Conservation (phyloP, 441 rosid species). For the Mallotus japonicus region DNA sequence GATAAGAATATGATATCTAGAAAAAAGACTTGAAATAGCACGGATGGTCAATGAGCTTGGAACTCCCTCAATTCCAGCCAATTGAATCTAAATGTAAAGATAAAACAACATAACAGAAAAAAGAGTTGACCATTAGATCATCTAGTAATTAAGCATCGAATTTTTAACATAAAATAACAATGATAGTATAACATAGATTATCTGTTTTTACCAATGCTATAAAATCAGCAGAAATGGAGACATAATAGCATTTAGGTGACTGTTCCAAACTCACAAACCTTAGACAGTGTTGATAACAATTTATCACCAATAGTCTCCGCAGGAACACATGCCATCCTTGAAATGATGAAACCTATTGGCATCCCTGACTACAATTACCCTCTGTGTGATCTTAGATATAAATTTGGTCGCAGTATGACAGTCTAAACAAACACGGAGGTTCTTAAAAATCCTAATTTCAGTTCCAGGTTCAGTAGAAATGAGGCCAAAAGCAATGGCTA, state of each 20-base stretch:
- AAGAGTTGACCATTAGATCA: not conserved
- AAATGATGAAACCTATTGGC: constrained; percentile 83
- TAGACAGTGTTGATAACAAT: not conserved
- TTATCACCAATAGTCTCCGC: constrained; percentile 75
- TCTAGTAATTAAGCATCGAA: constrained; percentile 5
- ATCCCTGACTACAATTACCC: constrained; percentile 73
- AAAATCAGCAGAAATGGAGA: constrained; percentile 9
- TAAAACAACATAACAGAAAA: constrained; percentile 1
- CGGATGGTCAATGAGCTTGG: not conserved
- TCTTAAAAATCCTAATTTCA: constrained; percentile 72
- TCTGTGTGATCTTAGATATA: constrained; percentile 63
- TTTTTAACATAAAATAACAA: not conserved
- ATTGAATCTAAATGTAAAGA: not conserved
- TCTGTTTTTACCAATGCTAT: not conserved
- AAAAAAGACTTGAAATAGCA: not conserved
- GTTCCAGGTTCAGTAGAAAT: constrained; percentile 61
- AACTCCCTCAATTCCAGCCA: constrained; percentile 5
- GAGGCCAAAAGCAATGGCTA: constrained; percentile 81
- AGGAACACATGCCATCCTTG: constrained; percentile 67
- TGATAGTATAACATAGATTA: not conserved
- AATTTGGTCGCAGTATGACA: constrained; percentile 71
- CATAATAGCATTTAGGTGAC: not conserved
- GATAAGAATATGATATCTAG: not conserved
- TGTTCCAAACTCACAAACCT: constrained; percentile 1
- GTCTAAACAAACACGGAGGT: constrained; percentile 75